Base-by-base conservation (phyloP, 1,284 basidiomycete species). In the Cerrena zonata region DNA sequence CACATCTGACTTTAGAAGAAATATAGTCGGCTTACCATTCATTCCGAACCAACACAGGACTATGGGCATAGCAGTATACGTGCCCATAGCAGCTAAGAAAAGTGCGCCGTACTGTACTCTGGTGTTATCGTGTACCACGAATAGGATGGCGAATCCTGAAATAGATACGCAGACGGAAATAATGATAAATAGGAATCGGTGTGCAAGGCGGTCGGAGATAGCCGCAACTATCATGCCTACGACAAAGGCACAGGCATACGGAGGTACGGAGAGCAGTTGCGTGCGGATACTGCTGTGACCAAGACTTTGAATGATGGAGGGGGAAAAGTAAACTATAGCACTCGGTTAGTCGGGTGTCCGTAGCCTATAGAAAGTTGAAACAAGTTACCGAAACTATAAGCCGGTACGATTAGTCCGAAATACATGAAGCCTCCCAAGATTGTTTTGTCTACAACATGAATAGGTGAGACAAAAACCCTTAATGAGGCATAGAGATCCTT, bases 191-290 rank as follows among this genome's bases (percentile, higher is more conserved):
- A 57, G 38, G 58, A 64, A 66, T 23, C 64, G 62, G 47, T 58
- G 58, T 18, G 56, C 56, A 24, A 61, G 46, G 45, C 51, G 54
- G 53, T 65, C 64, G 3, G 64, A 65, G 25, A 57, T 36, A 26
- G 53, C 54, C 34, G 63, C 61, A 47, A 59, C 52, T 37, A 62
- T 37, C 64, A 69, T 64, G 23, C 65, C 60, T 38, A 65, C 59
- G 7, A 61, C 59, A 54, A 68, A 69, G 25, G 65, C 65, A 44
- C 61, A 62, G 11, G 62, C 65, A 55, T 72, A 77, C 3, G 76
- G 74, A 5, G 77, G 78, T 11, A 80, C 77, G 13, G 76, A 75
- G 62, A 74, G 73, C 15, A 81, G 69, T 60, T 81, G 78, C 0
- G 76, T 74, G 26, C 62, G 59, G 22, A 76, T 72, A 30, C 62